phyloP scores from a whole-genome alignment of 192 early-diverging fungal species.

The Coemansia asiatica region DNA sequence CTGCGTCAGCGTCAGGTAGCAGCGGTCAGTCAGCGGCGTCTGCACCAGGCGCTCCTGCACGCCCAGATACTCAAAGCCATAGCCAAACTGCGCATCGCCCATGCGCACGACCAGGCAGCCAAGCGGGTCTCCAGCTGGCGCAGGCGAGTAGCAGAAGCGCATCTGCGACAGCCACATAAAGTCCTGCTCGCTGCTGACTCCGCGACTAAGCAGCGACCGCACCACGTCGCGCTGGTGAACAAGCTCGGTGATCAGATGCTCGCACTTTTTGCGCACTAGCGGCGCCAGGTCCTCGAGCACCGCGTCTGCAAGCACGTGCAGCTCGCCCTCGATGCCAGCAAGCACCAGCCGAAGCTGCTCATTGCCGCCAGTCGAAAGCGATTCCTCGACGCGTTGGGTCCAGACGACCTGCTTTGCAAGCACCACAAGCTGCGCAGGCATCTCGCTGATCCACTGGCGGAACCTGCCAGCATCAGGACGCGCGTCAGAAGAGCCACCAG shows the following conservation, averaged over 20 bases:
- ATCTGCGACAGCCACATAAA: constrained; percentile 97
- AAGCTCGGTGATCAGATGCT: constrained; percentile 97
- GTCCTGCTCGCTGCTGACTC: constrained; percentile 63
- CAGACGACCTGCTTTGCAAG: constrained; percentile 87
- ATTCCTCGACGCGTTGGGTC: constrained; percentile 84
- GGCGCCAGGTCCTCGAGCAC: constrained; percentile 84
- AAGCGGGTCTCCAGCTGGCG: constrained; percentile 63
- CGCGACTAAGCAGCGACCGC: constrained; percentile 60
- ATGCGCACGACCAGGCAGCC: constrained; percentile 77
- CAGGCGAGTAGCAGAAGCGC: constrained; percentile 80
- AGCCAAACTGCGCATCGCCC: constrained; percentile 91
- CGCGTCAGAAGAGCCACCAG: constrained; percentile 34
- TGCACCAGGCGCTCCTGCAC: constrained; percentile 96
- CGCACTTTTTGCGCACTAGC: constrained; percentile 90
- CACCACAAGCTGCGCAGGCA: constrained; percentile 92
- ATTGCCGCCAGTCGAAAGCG: constrained; percentile 53
- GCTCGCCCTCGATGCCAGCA: constrained; percentile 63
- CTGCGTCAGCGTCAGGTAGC: constrained; percentile 97
- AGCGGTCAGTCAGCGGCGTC: constrained; percentile 97
- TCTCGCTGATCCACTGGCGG: constrained; percentile 82
- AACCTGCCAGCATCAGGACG: constrained; percentile 59
- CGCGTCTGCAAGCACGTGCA: constrained; percentile 88
- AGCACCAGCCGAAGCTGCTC: constrained; percentile 60
- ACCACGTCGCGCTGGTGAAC: constrained; percentile 97
- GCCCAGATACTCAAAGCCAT: constrained; percentile 98